phyloP scores from a whole-genome alignment of 2,329 filamentous ascomycete species.

The Trichophyton benhamiae region DNA sequence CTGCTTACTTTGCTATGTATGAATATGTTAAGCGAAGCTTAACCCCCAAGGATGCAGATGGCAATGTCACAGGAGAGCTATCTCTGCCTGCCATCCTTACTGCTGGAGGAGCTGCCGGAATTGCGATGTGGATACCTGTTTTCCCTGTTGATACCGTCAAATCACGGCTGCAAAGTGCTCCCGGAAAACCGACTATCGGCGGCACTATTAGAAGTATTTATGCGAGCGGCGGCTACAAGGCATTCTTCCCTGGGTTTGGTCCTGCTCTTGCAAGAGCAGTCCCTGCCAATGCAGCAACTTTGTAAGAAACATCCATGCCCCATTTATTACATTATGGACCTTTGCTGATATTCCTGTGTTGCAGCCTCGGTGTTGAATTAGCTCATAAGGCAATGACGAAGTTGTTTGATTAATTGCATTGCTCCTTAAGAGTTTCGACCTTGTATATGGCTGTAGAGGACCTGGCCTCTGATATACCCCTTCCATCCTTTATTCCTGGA shows the following conservation, averaged over 20 bases:
- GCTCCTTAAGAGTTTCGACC: background rate
- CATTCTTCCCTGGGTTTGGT: constrained; percentile 94
- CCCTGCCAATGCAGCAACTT: constrained; percentile 92
- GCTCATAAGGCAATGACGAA: constrained; percentile 41
- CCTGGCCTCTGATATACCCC: background rate
- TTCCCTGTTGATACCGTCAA: constrained; percentile 98
- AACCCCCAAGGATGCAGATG: constrained; percentile 67
- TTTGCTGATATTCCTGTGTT: background rate
- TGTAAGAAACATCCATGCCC: constrained; percentile 33
- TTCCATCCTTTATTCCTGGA: no score
- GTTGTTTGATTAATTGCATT: constrained; percentile 27
- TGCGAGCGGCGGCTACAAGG: constrained; percentile 65
- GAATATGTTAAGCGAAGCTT: constrained; percentile 84
- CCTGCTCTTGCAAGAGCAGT: constrained; percentile 86
- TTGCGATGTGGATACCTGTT: constrained; percentile 98
- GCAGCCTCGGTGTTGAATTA: constrained; percentile 37
- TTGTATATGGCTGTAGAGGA: background rate
- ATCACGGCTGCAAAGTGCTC: constrained; percentile 79
- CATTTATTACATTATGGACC: background rate
- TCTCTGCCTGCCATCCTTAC: constrained; percentile 71
- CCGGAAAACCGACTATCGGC: constrained; percentile 68
- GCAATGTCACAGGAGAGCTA: constrained; percentile 62
- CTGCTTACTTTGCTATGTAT: constrained; percentile 95
- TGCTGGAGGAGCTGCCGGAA: constrained; percentile 78
- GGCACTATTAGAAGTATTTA: constrained; percentile 76